Evolutionary conservation across 2,329 filamentous ascomycete species (phyloP), one percentile per base, ranked within the genome.

Genomic region (Scytalidium lignicola): DNA sequence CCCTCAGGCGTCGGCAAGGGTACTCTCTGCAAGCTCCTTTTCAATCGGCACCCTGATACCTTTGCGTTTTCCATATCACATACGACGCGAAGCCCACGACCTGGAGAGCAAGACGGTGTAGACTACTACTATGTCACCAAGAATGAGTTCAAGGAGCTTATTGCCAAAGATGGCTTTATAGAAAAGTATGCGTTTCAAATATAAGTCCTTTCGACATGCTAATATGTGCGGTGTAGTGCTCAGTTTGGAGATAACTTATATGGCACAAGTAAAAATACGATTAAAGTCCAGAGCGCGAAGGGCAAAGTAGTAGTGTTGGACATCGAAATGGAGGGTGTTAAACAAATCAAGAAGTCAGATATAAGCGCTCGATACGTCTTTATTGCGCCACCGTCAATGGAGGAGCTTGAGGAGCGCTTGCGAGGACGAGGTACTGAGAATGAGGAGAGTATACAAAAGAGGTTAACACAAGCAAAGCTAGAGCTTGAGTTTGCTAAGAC

Each of bases 321-420:
- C 67, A 97, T 96, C 65, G 92, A 96, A 76, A 96, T 96, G 89
- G 90, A 96, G 80, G 91, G 91, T 52, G 90, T 96, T 51, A 96
- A 96, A 74, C 91, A 96, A 71, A 88, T 96, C 62, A 90, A 90
- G 68, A 78, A 79, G 54, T 87, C 85, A 44, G 76, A 76, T 58
- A 79, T 91, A 54, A 78, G 83, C 49, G 88, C 90, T 7, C 82
- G 88, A 48, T 96, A 89, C 71, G 71, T 95, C 57, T 96, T 96
- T 69, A 79, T 96, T 53, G 81, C 86, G 29, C 91, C 91, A 12
- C 92, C 91, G 0, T 86, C 80, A 3, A 70, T 87, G 57, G 82
- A 86, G 60, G 77, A 82, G 44, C 75, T 96, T 32, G 90, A 95
- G 73, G 66, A 78, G 62, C 78, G 89, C 39, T 74, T 95, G 46